Conservation (phyloP, 2,329 filamentous ascomycete species). For the Sporothrix phasma region DNA sequence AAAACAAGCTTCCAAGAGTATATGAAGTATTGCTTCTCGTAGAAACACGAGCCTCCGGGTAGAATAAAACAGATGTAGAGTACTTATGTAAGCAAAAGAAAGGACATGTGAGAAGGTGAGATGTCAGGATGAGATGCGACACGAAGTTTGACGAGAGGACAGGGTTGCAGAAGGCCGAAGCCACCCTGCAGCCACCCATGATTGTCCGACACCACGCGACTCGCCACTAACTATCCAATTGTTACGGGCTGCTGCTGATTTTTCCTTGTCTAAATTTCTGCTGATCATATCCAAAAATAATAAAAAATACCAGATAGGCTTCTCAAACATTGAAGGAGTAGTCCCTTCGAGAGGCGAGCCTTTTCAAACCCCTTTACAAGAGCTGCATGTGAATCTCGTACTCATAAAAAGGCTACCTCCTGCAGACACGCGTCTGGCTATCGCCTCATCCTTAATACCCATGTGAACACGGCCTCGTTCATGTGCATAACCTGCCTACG, state of each 20-base stretch:
- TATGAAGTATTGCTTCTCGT: neutral
- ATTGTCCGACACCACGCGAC: constrained; percentile 5
- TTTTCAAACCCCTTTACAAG: too few relatives aligned
- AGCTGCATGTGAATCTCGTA: neutral
- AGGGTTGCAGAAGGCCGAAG: neutral
- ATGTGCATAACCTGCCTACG: neutral
- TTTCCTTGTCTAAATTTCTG: neutral
- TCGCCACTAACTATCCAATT: neutral
- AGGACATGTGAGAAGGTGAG: neutral
- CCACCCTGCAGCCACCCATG: constrained; percentile 5
- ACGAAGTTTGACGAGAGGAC: neutral
- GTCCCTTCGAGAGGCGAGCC: too few relatives aligned
- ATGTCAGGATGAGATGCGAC: neutral
- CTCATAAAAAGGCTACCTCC: neutral
- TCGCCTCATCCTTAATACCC: neutral
- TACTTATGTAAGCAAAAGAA: too few relatives aligned
- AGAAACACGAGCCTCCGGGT: neutral
- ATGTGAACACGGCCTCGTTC: neutral
- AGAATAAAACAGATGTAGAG: neutral
- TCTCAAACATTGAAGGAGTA: too few relatives aligned
- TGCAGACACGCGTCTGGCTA: neutral
- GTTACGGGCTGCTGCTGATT: neutral
- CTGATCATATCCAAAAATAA: neutral
- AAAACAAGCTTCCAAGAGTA: neutral
- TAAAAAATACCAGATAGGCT: too few relatives aligned